Base-by-base conservation (phyloP, 2,329 filamentous ascomycete genomes). In the Chrysosporium queenslandicum region DNA sequence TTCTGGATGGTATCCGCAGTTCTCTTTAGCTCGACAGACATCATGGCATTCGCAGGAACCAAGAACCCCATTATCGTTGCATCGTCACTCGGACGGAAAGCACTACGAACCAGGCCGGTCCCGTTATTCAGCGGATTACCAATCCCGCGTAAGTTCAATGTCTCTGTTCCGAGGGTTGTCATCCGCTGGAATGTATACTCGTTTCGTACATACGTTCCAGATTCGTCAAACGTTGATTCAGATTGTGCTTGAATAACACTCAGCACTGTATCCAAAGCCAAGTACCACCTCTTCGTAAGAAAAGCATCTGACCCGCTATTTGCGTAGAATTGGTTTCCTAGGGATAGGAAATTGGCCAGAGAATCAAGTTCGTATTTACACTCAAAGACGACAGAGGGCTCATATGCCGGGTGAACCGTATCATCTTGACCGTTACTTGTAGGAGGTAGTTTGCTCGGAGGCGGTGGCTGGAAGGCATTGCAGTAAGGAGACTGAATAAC, bases 291-390 rank as follows among this genome's bases (percentile, higher is more conserved):
- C 4, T 76, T 67, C 2, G 80, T 90, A 34, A 97, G 65, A 64
- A 94, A 96, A 1, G 85, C 83, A 0, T 77, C 85, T 0, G 87
- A 91, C 1, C 77, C 77, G 0, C 88, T 94, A 63, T 87, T 78
- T 36, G 85, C 80, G 70, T 92, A 78, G 69, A 94, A 97, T 60
- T 95, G 83, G 62, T 95, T 96, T 16, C 78, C 80, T 1, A 98
- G 72, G 0, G 86, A 82, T 4, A 98, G 77, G 67, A 98, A 98
- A 64, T 94, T 85, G 0, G 90, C 92, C 0, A 98, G 76, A 7
- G 90, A 96, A 70, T 98, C 92, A 20, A 98, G 81, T 72, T 98
- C 92, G 69, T 97, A 98, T 71, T 98, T 98, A 79, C 92, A 98
- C 70, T 98, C 92, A 59, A 96, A 98, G 2, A 98, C 92, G 46